Base-by-base conservation (phyloP, 2,329 filamentous ascomycete genomes). In the Malbranchea zuffiana region DNA sequence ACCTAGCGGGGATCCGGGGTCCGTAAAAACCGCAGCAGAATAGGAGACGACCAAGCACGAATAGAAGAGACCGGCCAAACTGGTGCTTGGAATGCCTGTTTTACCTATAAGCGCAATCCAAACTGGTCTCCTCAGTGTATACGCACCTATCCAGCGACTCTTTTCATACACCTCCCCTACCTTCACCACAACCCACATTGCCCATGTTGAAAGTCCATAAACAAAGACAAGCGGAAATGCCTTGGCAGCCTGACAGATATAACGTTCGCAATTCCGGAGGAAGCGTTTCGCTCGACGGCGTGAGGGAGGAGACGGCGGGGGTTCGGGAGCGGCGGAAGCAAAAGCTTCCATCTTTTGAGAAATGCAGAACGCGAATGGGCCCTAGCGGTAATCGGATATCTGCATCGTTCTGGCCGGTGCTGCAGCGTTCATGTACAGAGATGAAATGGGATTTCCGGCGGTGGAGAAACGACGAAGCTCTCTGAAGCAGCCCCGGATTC, bases 151-250 rank as follows among this genome's bases (percentile, higher is more conserved):
- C 62, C 61, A 64, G 21, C 57, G 55, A 33, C 65, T 71, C 40
- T 68, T 67, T 4, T 65, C 61, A 13, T 69, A 64, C 35, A 62
- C 64, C 18, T 71, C 68, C 35, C 83, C 82, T 42, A 94, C 82
- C 39, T 69, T 78, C 32, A 82, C 71, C 50, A 87, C 73, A 6
- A 94, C 86, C 71, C 82, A 95, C n/a, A 81, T 74, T 2, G 85
- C 87, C 90, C 90, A 98, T 7, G 81, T 81, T n/a, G 85, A 88
- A 47, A 95, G 61, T 39, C 80, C 73, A 54, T 94, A 95, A 41
- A 96, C 83, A 55, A 96, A 94, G 18, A 67, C 67, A 12, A 96
- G 69, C n/a, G 88, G 88, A 48, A 93, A 83, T 59, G 86, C 94
- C 17, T 76, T 82, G 36, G 81, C 70, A 43, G 77, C 74, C 28